A percentile compares a stretch with the other conserved stretches of the same genome.
Evolutionary conservation across 2,329 filamentous ascomycete genomes (phyloP).

Genomic region (Fusarium burgessii): DNA sequence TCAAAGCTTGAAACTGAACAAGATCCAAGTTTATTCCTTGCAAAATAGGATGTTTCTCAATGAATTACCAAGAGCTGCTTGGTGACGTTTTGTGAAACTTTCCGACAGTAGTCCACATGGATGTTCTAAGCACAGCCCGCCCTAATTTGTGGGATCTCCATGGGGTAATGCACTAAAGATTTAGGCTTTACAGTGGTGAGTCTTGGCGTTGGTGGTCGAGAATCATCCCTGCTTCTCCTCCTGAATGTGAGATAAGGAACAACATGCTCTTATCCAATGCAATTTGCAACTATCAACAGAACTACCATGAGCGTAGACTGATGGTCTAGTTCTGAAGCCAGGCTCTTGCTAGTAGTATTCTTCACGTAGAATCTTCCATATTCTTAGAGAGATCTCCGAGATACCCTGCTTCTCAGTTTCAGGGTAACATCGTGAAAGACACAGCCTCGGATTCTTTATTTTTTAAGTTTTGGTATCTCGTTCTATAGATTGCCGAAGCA

Average conservation of each 20-base stretch:
- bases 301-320: too few species aligned
- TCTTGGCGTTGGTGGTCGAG: neutral
- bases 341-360: neutral
- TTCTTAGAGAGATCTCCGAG: fast-evolving
- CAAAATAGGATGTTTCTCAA: neutral
- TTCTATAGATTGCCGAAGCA: neutral
- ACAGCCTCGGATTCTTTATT: neutral
- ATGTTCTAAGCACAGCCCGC: neutral
- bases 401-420: neutral
- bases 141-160: neutral
- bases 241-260: neutral
- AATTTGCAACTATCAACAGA: neutral
- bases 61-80: neutral
- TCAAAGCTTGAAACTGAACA: neutral
- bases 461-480: neutral
- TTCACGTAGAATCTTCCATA: too few species aligned
- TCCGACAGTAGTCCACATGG: neutral
- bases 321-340: too few species aligned
- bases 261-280: neutral
- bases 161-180: neutral
- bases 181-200: neutral
- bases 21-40: neutral
- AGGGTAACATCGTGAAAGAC: neutral
- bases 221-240: neutral
- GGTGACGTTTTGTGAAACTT: neutral